Evolutionary conservation across 352 stramenopile species (phyloP).

Genomic region (Phytophthora idaei): DNA sequence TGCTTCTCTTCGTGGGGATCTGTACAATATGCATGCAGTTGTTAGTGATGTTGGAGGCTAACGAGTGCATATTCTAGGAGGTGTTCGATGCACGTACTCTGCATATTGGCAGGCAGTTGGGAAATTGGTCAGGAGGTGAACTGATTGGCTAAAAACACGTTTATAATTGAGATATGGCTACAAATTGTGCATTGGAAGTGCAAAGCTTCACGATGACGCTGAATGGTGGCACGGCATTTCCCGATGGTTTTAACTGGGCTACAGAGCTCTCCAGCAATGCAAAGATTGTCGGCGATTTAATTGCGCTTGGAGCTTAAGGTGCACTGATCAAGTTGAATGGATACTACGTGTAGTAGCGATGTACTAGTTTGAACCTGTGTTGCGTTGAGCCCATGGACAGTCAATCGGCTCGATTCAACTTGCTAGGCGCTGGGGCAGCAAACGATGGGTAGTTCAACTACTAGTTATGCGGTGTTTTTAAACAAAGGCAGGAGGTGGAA

Average conservation of each 20-base stretch:
- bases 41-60: slow-evolving; percentile 1
- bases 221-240: slow-evolving; percentile 44
- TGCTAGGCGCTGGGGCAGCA: slow-evolving; percentile 14
- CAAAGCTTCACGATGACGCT: slow-evolving; percentile 42
- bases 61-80: no score
- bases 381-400: slow-evolving; percentile 36
- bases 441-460: slow-evolving; percentile 15
- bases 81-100: slow-evolving; percentile 19
- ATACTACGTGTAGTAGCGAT: no score
- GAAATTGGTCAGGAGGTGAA: slow-evolving; percentile 1
- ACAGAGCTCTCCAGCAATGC: slow-evolving; percentile 44
- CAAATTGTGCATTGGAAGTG: slow-evolving; percentile 2
- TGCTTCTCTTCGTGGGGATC: slow-evolving; percentile 89
- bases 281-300: slow-evolving; percentile 53
- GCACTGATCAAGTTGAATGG: background rate
- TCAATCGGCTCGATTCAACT: slow-evolving; percentile 57
- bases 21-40: slow-evolving; percentile 18
- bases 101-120: slow-evolving; percentile 20
- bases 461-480: slow-evolving; percentile 20
- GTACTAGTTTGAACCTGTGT: slow-evolving; percentile 46
- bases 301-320: slow-evolving; percentile 63
- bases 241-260: slow-evolving; percentile 7
- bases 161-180: slow-evolving; percentile 14
- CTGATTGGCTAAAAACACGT: slow-evolving; percentile 18
- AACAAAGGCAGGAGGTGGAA: slow-evolving; percentile 25